phyloP scores from a whole-genome alignment of 352 stramenopile genomes.

The Globisporangium spiculum region DNA sequence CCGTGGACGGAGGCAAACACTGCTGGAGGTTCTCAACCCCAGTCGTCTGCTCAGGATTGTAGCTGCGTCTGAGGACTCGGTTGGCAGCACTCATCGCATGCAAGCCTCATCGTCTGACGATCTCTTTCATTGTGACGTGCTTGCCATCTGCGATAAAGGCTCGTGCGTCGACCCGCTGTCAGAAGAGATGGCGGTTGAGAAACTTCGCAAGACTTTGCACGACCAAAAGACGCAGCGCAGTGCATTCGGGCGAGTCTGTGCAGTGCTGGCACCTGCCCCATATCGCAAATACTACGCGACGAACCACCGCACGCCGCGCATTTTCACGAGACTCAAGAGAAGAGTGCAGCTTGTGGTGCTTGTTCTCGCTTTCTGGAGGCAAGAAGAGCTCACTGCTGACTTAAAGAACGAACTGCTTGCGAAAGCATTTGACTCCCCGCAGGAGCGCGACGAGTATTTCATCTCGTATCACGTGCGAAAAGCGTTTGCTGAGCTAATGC shows the following conservation, averaged over 20 bases:
- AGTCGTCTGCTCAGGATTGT: constrained; percentile 9
- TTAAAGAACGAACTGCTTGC: constrained; percentile 38
- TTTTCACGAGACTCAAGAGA: constrained; percentile 9
- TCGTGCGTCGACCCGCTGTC: constrained; percentile 23
- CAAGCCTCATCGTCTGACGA: not conserved
- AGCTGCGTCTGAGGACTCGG: not conserved
- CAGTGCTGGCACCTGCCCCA: not conserved
- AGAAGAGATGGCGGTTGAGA: constrained; percentile 23
- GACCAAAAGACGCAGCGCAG: constrained; percentile 5
- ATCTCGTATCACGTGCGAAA: constrained; percentile 39
- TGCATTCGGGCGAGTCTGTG: not conserved
- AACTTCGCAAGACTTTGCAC: constrained; percentile 15
- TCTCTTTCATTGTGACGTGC: not conserved
- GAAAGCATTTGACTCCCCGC: constrained; percentile 30
- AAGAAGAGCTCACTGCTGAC: constrained; percentile 46
- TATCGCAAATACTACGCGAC: constrained; percentile 6
- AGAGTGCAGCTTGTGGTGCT: constrained; percentile 26
- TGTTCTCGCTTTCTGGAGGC: constrained; percentile 51
- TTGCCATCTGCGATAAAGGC: constrained; percentile 11
- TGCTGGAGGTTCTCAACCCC: constrained; percentile 6
- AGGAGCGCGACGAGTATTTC: constrained; percentile 38
- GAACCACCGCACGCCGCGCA: not conserved
- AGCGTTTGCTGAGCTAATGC: constrained; percentile 38
- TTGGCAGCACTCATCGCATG: not conserved
- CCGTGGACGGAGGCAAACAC: constrained; percentile 3